phyloP scores from a whole-genome alignment of 495 filamentous ascomycete genomes.

The Niebla homalea region DNA sequence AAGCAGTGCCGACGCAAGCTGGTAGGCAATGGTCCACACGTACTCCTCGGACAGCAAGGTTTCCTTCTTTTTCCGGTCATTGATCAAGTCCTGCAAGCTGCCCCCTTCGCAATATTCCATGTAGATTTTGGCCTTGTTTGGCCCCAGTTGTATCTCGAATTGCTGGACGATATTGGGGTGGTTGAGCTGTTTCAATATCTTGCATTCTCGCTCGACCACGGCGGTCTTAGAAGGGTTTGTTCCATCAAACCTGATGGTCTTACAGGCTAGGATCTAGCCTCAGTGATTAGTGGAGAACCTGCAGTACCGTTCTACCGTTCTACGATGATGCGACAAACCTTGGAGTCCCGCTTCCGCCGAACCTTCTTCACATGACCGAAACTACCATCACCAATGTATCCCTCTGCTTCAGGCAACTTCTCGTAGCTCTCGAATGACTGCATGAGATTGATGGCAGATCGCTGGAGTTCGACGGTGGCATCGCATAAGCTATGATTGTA shows the following conservation, averaged over 20 bases:
- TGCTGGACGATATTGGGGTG: conserved; percentile 1
- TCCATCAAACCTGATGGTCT: neutral
- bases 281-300: too few relatives aligned
- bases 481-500: too few relatives aligned
- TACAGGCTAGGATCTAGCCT: neutral
- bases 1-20: neutral
- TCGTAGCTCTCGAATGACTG: too few relatives aligned
- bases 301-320: neutral
- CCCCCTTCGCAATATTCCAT: neutral
- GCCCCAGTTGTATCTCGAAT: neutral
- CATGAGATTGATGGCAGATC: too few relatives aligned
- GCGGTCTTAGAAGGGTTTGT: neutral
- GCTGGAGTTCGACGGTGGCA: too few relatives aligned
- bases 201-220: neutral
- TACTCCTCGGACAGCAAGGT: neutral
- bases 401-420: too few relatives aligned
- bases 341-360: too few relatives aligned
- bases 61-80: neutral
- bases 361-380: too few relatives aligned
- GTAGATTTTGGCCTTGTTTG: neutral
- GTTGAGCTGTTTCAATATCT: neutral
- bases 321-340: neutral
- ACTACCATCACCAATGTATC: too few relatives aligned
- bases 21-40: neutral
- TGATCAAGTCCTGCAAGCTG: conserved; percentile 2